phyloP scores from a whole-genome alignment of 148 eudicot genomes.

The Spergularia marina region DNA sequence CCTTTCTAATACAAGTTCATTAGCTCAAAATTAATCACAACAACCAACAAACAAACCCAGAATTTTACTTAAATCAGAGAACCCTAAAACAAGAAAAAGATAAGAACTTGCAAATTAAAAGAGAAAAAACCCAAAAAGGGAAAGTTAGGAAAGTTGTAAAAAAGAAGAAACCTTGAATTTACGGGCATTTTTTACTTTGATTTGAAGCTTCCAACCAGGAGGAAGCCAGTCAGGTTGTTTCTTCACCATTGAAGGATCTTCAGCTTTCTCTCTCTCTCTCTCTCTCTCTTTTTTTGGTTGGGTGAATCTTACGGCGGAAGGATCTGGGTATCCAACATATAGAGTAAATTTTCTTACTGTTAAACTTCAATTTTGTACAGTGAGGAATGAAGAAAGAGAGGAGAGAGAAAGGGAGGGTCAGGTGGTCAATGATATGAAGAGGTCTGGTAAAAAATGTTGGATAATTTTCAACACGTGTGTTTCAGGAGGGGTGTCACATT shows the following conservation, averaged over 20 bases:
- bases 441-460: too few species aligned
- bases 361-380: not conserved
- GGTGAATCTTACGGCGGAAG: too few species aligned
- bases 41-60: not conserved
- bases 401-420: too few species aligned
- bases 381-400: not conserved
- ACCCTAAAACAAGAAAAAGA: constrained; percentile 11
- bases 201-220: constrained; percentile 46
- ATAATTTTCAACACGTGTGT: too few species aligned
- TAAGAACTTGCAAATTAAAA: not conserved
- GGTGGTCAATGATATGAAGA: too few species aligned
- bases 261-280: constrained; percentile 1
- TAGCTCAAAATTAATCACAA: constrained; percentile 7
- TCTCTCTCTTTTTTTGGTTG: not conserved
- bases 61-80: not conserved
- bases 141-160: too few species aligned
- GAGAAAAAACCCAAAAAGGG: not conserved
- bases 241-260: constrained; percentile 33
- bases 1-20: not conserved
- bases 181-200: constrained; percentile 28
- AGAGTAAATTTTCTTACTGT: not conserved
- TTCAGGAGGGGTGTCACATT: too few species aligned
- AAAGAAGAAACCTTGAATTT: constrained; percentile 33
- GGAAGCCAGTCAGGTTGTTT: constrained; percentile 42
- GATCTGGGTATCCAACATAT: not conserved